Base-by-base conservation (phyloP, 257 asterid genomes). In the Scutellaria barbata region DNA sequence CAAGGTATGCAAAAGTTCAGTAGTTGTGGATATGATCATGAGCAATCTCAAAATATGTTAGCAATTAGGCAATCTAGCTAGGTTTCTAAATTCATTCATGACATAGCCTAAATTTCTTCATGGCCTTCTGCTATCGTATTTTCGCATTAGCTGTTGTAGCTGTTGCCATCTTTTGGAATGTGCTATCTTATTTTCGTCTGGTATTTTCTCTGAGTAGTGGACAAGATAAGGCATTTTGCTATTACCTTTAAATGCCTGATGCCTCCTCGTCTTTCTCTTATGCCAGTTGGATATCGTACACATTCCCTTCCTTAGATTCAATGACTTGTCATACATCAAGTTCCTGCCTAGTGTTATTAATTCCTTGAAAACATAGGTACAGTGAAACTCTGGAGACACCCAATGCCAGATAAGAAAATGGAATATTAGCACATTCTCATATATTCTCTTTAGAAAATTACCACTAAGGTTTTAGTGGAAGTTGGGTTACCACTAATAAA, bases 1-100 rank as follows among this genome's bases (percentile, higher is more conserved):
- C 86, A 88, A 88, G 97, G 97, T 90, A 84, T 13, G 42, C 48
- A 25, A n/a, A n/a, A 30, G 50, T 35, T 46, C 60, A 50, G 10
- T 66, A 53, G 3, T 58, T 57, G 40, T 1, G 7, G 5, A n/a
- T 33, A 7, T 33, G 11, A 12, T 57, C 16, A 30, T 30, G 10
- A 33, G 20, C n/a, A 56, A 56, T 30, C 10, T 2, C 63, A 56
- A 7, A 30, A 56, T 56, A 56, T 37, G 25, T 6, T 37, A 14
- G 7, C 48, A 35, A 35, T 37, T 57, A 11, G 22, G 45, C 43
- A 57, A 57, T 37, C 20, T 30, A 57, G 43, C 10, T n/a, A 59
- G 66, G 47, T 7, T 14, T n/a, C 46, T 58, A 25, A 30, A 25
- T 56, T 56, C 8, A 5, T 56, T 20, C 0, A 9, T n/a, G 41